A percentile compares a stretch with the other conserved stretches of the same genome.
Conservation (phyloP, 2,329 filamentous ascomycete genomes). For the Cercospora sp. region DNA sequence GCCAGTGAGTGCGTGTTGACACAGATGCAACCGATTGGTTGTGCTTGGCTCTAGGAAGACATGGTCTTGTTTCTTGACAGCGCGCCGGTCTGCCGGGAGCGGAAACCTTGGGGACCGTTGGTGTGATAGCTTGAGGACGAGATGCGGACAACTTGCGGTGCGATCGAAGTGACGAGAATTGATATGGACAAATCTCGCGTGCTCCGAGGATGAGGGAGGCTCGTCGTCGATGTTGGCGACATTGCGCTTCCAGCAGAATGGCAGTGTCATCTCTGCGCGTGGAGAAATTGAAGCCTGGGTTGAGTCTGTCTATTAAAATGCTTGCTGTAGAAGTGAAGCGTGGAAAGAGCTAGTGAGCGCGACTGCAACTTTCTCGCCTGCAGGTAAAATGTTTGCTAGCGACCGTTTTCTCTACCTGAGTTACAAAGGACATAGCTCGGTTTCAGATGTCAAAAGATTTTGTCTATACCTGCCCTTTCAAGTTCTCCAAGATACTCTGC, state of each 20-base stretch:
- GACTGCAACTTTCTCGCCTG: not conserved
- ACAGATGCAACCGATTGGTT: not conserved
- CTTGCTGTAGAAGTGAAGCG: not conserved
- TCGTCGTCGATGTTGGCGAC: not conserved
- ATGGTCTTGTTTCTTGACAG: not conserved
- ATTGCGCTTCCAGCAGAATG: not conserved
- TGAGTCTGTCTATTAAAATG: not conserved
- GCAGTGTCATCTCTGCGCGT: not conserved
- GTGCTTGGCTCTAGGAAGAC: not conserved
- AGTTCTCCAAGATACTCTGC: constrained; percentile 32
- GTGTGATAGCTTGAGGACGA: not conserved
- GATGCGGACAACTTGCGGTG: not conserved
- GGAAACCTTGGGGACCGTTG: not conserved
- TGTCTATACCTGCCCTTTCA: constrained; percentile 20
- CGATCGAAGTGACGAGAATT: not conserved
- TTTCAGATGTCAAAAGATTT: not conserved
- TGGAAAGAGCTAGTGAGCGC: not conserved
- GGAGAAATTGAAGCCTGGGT: not conserved
- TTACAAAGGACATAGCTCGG: not conserved
- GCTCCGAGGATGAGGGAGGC: not conserved
- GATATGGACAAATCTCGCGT: not conserved
- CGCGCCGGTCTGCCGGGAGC: not conserved
- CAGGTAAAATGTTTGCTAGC: not conserved
- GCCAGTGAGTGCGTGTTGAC: not conserved
- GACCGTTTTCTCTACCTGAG: not conserved